Evolutionary conservation across 2,329 filamentous ascomycete species (phyloP).

Genomic region (Ceratocystis harringtonii): DNA sequence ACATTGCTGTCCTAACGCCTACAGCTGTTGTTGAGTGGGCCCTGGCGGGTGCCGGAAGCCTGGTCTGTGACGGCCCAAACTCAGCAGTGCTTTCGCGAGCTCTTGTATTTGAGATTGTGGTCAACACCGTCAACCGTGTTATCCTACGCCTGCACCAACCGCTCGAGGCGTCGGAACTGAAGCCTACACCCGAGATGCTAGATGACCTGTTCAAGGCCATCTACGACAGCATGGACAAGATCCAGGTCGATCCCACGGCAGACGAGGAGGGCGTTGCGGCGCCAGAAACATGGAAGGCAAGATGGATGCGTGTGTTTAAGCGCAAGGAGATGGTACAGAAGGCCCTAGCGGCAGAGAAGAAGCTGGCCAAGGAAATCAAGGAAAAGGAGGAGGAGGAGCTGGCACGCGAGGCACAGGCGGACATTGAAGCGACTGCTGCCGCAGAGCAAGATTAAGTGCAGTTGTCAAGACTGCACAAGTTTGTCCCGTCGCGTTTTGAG

Average conservation of each 20-base stretch:
- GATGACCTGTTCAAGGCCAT: constrained; percentile 37
- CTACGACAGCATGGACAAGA: constrained; percentile 49
- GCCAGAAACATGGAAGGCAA: constrained; percentile 63
- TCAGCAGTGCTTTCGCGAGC: constrained; percentile 55
- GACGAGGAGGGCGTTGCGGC: constrained; percentile 33
- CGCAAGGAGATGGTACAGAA: constrained; percentile 78
- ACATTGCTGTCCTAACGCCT: constrained; percentile 87
- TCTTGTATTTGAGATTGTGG: constrained; percentile 80
- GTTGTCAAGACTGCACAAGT: neutral
- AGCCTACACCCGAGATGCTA: constrained; percentile 1
- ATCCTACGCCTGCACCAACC: constrained; percentile 11
- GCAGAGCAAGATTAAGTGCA: constrained; percentile 1
- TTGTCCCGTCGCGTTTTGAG: neutral
- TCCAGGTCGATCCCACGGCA: constrained; percentile 53
- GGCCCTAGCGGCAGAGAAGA: constrained; percentile 30
- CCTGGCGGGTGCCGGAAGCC: constrained; percentile 42
- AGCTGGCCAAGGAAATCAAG: constrained; percentile 13
- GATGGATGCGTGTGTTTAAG: constrained; percentile 76
- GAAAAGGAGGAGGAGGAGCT: constrained; percentile 20
- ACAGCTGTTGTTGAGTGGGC: constrained; percentile 82
- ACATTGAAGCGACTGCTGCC: constrained; percentile 12
- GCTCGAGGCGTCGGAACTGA: constrained; percentile 10
- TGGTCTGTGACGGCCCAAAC: constrained; percentile 33
- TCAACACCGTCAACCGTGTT: constrained; percentile 53
- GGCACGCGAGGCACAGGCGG: constrained; percentile 24